These are phyloP conservation scores for Phytophthora sp. DNA, from an alignment of 352 stramenopile species.

Conservation along the genomic window DNA sequence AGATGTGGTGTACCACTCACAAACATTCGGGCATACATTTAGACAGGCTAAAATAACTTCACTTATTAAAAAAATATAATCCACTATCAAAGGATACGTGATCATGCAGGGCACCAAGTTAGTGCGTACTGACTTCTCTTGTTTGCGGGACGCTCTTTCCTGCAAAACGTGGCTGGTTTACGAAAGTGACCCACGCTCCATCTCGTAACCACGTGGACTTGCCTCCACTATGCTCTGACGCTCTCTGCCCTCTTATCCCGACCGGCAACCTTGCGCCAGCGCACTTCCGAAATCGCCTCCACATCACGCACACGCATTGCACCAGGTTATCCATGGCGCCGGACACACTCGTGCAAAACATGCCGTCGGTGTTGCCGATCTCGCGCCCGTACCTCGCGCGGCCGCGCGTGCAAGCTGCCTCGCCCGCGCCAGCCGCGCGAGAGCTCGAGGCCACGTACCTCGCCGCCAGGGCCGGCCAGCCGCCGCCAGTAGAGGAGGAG, in stretches of 20 bases:
- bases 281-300: conserved; percentile 13
- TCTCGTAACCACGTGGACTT: background rate
- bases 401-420: background rate
- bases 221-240: background rate
- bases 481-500: conserved; percentile 8
- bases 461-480: background rate
- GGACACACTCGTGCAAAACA: conserved; percentile 22
- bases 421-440: background rate
- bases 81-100: too few species aligned
- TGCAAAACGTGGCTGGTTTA: background rate
- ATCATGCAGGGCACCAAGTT: too few species aligned
- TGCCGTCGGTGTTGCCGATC: conserved; percentile 7
- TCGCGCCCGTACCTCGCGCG: background rate
- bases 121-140: too few species aligned
- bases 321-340: conserved; percentile 16
- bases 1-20: too few species aligned
- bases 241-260: background rate
- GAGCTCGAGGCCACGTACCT: conserved; percentile 11
- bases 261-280: background rate
- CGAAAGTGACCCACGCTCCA: background rate
- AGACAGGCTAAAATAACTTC: too few species aligned
- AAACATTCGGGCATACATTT: too few species aligned
- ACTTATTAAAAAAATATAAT: too few species aligned
- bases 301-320: background rate
- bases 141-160: too few species aligned